Percentiles rank a stretch among this genome's conserved stretches.
Conservation (phyloP, 2,329 filamentous ascomycete genomes). For the Talaromyces sp. region DNA sequence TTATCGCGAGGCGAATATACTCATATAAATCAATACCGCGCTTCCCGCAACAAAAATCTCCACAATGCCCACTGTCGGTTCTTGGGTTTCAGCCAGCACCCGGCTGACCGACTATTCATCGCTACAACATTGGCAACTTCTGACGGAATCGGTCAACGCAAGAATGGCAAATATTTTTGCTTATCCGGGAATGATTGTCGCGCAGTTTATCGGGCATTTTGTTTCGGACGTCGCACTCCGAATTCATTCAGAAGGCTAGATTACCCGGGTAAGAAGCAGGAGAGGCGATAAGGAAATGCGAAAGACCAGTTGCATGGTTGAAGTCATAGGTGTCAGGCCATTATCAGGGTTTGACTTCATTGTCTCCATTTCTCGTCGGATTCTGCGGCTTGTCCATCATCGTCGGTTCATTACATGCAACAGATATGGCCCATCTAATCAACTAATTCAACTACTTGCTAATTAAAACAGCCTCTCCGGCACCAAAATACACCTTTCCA, state of each 20-base stretch:
- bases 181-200: background rate
- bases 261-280: background rate
- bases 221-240: background rate
- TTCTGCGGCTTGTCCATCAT: background rate
- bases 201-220: background rate
- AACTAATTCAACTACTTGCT: background rate
- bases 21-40: background rate
- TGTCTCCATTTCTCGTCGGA: background rate
- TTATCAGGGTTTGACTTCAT: background rate
- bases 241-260: background rate
- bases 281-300: background rate
- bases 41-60: slow-evolving; percentile 6
- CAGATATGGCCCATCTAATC: background rate
- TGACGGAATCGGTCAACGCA: background rate
- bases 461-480: background rate
- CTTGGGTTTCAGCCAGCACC: background rate
- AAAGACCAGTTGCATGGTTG: background rate
- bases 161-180: background rate
- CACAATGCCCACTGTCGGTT: background rate
- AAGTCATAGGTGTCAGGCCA: background rate
- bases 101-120: slow-evolving; percentile 2
- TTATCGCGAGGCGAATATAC: background rate
- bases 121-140: too few relatives aligned
- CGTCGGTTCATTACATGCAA: background rate
- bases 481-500: background rate